These are phyloP conservation scores for Mortierella sp. DNA, from an alignment of 371 early-diverging fungal species.

Conservation along the genomic window DNA sequence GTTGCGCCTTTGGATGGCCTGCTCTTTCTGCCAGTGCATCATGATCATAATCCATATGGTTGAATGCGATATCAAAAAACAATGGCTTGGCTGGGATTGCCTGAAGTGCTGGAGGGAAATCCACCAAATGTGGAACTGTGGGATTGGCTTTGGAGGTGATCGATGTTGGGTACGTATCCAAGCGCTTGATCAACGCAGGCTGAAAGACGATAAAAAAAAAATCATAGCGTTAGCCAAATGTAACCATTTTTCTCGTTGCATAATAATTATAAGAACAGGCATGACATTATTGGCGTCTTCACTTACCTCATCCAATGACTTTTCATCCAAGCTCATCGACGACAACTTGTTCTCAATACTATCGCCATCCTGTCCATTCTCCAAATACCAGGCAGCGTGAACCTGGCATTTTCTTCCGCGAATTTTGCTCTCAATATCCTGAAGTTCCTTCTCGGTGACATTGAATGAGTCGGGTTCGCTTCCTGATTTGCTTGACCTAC, in stretches of 20 bases:
- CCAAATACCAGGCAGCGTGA: conserved; percentile 70
- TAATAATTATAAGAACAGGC: not conserved
- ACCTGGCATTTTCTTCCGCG: conserved; percentile 68
- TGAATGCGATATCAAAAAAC: conserved; percentile 85
- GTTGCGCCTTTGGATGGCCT: conserved; percentile 39
- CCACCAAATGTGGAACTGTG: conserved; percentile 63
- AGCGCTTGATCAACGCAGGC: conserved; percentile 61
- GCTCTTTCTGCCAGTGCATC: conserved; percentile 51
- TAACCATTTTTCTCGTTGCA: not conserved
- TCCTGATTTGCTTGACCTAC: conserved; percentile 7
- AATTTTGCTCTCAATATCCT: conserved; percentile 62
- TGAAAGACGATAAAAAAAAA: conserved; percentile 26
- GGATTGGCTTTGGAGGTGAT: conserved; percentile 56
- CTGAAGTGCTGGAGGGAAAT: conserved; percentile 76
- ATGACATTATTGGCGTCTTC: not conserved
- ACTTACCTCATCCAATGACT: conserved; percentile 58
- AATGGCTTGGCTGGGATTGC: conserved; percentile 83
- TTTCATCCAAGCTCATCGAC: conserved; percentile 60
- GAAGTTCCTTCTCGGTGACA: conserved; percentile 60
- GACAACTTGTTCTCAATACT: conserved; percentile 59
- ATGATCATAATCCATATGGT: conserved; percentile 70
- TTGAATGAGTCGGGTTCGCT: conserved; percentile 58
- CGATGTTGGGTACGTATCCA: conserved; percentile 65
- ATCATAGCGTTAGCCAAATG: not conserved
- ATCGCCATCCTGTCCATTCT: conserved; percentile 57